Evolutionary conservation across 2,329 filamentous ascomycete species (phyloP).

Genomic region (Helminthosporium solani): DNA sequence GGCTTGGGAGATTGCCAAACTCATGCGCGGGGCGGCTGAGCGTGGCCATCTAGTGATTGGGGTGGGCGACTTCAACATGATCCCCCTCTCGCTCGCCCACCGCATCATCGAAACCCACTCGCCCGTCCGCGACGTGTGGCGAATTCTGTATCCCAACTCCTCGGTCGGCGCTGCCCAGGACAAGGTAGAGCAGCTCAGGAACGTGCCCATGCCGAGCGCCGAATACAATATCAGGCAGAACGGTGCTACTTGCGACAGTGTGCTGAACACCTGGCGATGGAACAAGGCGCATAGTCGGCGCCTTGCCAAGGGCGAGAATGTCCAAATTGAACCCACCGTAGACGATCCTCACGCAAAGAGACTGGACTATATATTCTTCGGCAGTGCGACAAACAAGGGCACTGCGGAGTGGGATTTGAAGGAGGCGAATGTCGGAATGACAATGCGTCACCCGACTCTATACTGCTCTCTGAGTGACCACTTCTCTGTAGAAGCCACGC

Average conservation of each 20-base stretch:
- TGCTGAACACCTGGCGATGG: constrained; percentile 94
- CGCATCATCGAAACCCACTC: constrained; percentile 76
- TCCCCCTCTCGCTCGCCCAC: constrained; percentile 83
- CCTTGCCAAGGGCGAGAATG: constrained; percentile 64
- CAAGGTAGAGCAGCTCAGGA: constrained; percentile 64
- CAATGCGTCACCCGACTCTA: constrained; percentile 74
- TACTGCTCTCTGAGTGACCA: constrained; percentile 91
- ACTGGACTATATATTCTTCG: constrained; percentile 90
- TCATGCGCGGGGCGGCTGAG: constrained; percentile 78
- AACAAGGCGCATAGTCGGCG: constrained; percentile 67
- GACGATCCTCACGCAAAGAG: constrained; percentile 77
- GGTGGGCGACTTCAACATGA: constrained; percentile 94
- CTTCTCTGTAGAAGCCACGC: constrained; percentile 83
- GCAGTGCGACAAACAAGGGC: constrained; percentile 29
- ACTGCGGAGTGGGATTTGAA: constrained; percentile 66
- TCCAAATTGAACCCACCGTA: constrained; percentile 63
- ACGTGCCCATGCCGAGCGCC: constrained; percentile 69
- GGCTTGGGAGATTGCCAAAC: constrained; percentile 90
- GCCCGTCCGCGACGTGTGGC: constrained; percentile 81
- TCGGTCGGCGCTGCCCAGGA: constrained; percentile 74
- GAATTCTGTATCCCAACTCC: constrained; percentile 77
- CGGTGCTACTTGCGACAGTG: constrained; percentile 82
- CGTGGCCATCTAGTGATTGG: constrained; percentile 81
- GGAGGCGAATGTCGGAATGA: constrained; percentile 73
- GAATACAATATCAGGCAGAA: constrained; percentile 77